phyloP scores from a whole-genome alignment of 495 filamentous ascomycete genomes.

The Aspergillus steynii region DNA sequence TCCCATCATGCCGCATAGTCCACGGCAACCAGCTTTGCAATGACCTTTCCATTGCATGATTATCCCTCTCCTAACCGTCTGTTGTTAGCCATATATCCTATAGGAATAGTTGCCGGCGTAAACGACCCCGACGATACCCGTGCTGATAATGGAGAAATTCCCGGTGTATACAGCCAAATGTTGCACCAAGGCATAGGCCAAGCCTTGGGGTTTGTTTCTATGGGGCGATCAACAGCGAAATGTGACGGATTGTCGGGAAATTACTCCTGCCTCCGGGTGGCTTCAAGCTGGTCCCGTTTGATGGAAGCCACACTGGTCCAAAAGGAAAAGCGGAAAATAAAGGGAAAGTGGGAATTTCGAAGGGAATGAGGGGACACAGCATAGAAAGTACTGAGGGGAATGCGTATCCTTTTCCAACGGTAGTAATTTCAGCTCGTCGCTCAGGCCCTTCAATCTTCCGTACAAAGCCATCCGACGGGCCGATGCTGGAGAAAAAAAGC shows the following conservation, averaged over 20 bases:
- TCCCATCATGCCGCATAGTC: background rate
- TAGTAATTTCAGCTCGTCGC: background rate
- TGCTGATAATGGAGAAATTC: background rate
- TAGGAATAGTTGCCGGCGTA: background rate
- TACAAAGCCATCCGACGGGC: slow-evolving; percentile 7
- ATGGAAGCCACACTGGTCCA: background rate
- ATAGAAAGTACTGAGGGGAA: background rate
- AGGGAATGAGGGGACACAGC: background rate
- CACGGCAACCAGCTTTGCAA: background rate
- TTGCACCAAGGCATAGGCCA: background rate
- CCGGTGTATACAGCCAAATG: background rate
- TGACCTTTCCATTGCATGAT: background rate
- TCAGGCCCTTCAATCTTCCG: slow-evolving; percentile 10
- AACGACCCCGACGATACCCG: background rate
- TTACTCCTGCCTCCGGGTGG: background rate
- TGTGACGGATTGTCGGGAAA: background rate
- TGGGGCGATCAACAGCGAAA: background rate
- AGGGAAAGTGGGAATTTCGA: background rate
- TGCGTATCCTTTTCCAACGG: background rate
- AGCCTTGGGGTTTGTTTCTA: background rate
- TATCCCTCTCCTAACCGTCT: background rate
- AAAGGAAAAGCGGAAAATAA: background rate
- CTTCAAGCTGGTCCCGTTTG: background rate
- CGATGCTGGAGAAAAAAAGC: slow-evolving; percentile 8
- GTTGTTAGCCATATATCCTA: background rate